Conservation (phyloP, 78 protist genomes). For the Guillardia theta region DNA sequence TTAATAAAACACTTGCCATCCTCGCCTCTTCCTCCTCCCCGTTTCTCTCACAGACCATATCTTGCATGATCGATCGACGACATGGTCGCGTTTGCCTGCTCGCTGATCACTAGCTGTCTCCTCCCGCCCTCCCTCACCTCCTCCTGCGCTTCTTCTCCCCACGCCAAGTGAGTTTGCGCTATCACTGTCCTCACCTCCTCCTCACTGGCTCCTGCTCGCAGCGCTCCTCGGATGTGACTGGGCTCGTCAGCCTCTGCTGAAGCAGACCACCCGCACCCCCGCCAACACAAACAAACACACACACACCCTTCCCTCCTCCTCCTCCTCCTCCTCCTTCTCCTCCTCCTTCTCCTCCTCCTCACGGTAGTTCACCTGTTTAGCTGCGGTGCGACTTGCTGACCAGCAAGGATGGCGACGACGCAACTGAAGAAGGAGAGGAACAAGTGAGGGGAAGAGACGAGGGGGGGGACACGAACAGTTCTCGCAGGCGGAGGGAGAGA, state of each 20-base stretch:
- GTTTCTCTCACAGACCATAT: not conserved
- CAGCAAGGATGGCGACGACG: not conserved
- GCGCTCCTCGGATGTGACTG: not conserved
- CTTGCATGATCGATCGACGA: not conserved
- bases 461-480: not conserved
- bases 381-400: not conserved
- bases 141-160: not conserved
- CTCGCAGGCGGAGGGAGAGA: not conserved
- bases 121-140: too few relatives aligned
- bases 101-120: too few relatives aligned
- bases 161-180: not conserved
- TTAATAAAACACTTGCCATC: too few relatives aligned
- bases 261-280: not conserved
- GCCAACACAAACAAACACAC: not conserved
- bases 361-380: too few relatives aligned
- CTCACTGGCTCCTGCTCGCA: not conserved
- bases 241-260: too few relatives aligned
- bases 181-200: not conserved
- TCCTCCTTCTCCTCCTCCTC: too few relatives aligned
- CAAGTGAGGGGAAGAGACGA: not conserved
- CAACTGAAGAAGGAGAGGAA: not conserved
- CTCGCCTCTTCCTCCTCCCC: too few relatives aligned
- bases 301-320: too few relatives aligned
- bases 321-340: too few relatives aligned
- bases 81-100: not conserved